phyloP scores from a whole-genome alignment of 1,284 basidiomycete species.

The Agroathelia rolfsii region DNA sequence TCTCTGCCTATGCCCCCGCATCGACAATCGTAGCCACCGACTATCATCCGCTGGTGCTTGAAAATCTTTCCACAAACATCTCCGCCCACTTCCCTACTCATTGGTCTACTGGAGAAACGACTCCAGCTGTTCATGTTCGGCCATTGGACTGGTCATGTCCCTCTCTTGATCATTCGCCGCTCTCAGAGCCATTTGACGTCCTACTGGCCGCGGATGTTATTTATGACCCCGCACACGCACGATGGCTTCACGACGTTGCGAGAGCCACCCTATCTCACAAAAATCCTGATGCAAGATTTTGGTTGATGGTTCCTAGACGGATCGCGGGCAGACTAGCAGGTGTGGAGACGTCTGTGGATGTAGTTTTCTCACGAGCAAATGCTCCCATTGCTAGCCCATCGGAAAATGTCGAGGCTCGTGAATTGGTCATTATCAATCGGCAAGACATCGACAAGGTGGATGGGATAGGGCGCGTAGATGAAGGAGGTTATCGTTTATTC shows the following conservation, averaged over 20 bases:
- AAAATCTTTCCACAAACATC: slow-evolving; percentile 62
- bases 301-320: slow-evolving; percentile 65
- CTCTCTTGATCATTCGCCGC: slow-evolving; percentile 19
- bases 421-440: slow-evolving; percentile 33
- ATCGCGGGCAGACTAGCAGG: slow-evolving; percentile 57
- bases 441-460: slow-evolving; percentile 36
- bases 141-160: slow-evolving; percentile 67
- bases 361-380: slow-evolving; percentile 34
- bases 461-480: slow-evolving; percentile 58
- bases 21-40: slow-evolving; percentile 62
- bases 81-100: slow-evolving; percentile 39
- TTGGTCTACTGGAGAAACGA: slow-evolving; percentile 8
- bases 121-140: slow-evolving; percentile 31
- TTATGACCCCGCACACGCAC: slow-evolving; percentile 58
- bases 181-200: slow-evolving; percentile 39
- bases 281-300: slow-evolving; percentile 41
- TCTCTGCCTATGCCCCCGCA: slow-evolving; percentile 18
- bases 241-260: slow-evolving; percentile 51
- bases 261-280: slow-evolving; percentile 18
- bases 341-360: slow-evolving; percentile 46
- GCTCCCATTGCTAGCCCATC: neutral
- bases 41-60: slow-evolving; percentile 68
- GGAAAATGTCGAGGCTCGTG: slow-evolving; percentile 6
- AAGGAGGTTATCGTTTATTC: slow-evolving; percentile 56
- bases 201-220: slow-evolving; percentile 65